Evolutionary conservation across 805 yeast species (phyloP), one percentile per base, ranked within the genome.

Genomic region (Isabelozyma rhagii): DNA sequence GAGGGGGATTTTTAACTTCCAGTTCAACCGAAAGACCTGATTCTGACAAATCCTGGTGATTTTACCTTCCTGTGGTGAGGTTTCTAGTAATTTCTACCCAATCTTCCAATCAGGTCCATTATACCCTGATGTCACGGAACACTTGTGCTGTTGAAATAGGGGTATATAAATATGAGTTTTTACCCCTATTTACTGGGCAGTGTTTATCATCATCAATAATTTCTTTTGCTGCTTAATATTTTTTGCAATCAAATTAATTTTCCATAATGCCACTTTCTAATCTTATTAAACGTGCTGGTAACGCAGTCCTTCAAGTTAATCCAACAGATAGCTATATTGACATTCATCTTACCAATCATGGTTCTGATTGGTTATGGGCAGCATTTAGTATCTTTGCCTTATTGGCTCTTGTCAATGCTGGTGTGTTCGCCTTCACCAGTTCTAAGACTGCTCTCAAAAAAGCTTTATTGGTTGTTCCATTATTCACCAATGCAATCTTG

Each of bases 301-400:
- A 76, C 53, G 59, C 73, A 40, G 82, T 78, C 9, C 58, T 78
- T 15, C 48, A 55, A 7, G 56, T 76, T 47, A 82, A 82, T 55
- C 78, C 79, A 7, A 60, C 67, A 13, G 21, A 55, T 8, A 53
- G 68, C 5, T 66, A 62, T 15, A 64, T 75, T 46, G 85, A 81
- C 53, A 75, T 81, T 59, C 77, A 76, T 48, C 51, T 84, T 34
- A 82, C 86, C 10, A 52, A 60, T 11, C 81, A 78, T 57, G 88
- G 89, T 61, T 82, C 87, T 8, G 80, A 80, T 62, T 84, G 87
- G 87, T 71, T 79, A 55, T 84, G 87, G 87, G 78, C 88, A 1
- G 84, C 70, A 11, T 82, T 84, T 58, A 62, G 79, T 4, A 47
- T 81, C 39, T 77, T 81, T 56, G 70, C 71, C 15, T 44, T 73